Base-by-base conservation (phyloP, 1,284 basidiomycete genomes). In the Malassezia furfur region DNA sequence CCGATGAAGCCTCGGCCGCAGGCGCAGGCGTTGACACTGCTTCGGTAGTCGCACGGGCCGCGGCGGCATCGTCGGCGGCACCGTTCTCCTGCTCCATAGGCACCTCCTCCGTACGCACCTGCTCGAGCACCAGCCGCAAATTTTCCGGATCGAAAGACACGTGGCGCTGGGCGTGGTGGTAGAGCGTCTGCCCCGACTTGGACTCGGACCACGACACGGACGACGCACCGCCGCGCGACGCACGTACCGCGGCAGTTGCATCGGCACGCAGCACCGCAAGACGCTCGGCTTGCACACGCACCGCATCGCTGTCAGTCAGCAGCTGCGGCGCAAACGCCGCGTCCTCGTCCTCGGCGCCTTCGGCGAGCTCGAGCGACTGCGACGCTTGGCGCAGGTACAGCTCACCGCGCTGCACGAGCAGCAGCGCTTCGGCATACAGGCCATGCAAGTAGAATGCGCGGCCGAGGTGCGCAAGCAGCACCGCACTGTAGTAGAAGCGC, bases 361-460 rank as follows among this genome's bases (percentile, higher is more conserved):
- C 66, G 38, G 69, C 68, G 9, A 74, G 54, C 22, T 70, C 69
- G 28, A 65, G 56, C 4, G 70, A 60, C 48, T 66, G 64, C 14
- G 65, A 48, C 2, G 70, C 67, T 38, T 74, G 70, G 9, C 70
- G 61, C n/a, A 74, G 53, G 52, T 66, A 70, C 17, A 72, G 61
- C 40, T 64, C 59, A 11, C 63, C 66, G 12, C 70, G 67, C 22
- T 64, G 61, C 32, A 70, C 57, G 19, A 74, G 59, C n/a, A 74
- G 58, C 9, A 68, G 52, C 21, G 70, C 66, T 41, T 72, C 62
- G 17, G 63, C 61, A 10, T 59, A 52, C 10, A 60, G 60, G 14
- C 55, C 59, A 11, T 66, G 61, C 41, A 65, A 59, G 12, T 55
- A 45, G 55, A 68, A 72, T 17, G 68, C 70, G 12, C 60, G 54